Evolutionary conservation across 2,329 filamentous ascomycete genomes (phyloP).

Genomic region (Periconia sp.): DNA sequence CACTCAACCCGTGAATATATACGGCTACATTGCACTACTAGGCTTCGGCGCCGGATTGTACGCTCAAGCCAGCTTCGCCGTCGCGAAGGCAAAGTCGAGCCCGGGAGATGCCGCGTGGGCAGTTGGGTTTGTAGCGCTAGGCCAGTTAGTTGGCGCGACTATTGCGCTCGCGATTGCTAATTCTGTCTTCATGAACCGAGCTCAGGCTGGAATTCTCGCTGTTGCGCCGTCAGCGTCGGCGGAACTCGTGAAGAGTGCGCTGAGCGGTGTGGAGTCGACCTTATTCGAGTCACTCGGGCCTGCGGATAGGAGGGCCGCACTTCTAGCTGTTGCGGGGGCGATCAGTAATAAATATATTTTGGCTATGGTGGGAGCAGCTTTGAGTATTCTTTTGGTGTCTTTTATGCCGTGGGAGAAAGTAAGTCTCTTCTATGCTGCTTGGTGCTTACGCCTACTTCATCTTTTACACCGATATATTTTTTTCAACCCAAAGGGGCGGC

Average conservation of each 20-base stretch:
- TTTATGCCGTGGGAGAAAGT: too few species aligned
- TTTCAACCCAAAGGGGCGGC: too few species aligned
- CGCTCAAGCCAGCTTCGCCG: neutral
- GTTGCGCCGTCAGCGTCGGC: neutral
- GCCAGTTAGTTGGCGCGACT: neutral
- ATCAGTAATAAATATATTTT: neutral
- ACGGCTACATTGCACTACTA: conserved; percentile 11
- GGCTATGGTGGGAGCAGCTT: too few species aligned
- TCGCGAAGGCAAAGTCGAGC: neutral
- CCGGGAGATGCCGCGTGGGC: neutral
- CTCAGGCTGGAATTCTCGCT: neutral
- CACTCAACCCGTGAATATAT: conserved; percentile 5
- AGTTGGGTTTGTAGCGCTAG: neutral
- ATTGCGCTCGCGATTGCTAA: neutral
- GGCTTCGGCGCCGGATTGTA: conserved; percentile 8
- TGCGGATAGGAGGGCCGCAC: neutral
- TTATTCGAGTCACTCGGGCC: neutral
- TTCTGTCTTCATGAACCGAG: neutral
- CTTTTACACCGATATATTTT: too few species aligned
- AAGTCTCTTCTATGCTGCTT: too few species aligned
- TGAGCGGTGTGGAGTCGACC: neutral
- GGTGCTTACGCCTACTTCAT: too few species aligned
- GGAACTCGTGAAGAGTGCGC: neutral
- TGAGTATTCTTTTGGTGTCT: too few species aligned
- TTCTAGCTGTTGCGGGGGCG: neutral